Conservation (phyloP, 2,329 filamentous ascomycete species). For the Calonectria pseudoturangicola region DNA sequence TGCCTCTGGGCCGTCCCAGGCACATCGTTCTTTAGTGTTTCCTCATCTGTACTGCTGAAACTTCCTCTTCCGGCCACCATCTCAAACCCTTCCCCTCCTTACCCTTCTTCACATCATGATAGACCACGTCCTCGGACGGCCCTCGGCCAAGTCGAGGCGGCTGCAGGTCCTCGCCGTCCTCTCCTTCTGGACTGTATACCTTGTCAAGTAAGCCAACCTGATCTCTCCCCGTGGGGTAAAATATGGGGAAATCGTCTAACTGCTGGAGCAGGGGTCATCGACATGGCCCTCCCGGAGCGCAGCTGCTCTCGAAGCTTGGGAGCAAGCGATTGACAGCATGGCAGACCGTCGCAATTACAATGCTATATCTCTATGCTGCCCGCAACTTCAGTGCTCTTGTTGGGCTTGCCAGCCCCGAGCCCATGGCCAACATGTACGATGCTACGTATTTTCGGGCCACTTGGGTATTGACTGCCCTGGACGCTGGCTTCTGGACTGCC, state of each 20-base stretch:
- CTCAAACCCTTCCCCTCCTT: slow-evolving; percentile 17
- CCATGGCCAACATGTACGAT: slow-evolving; percentile 94
- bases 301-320: slow-evolving; percentile 82
- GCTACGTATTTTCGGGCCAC: slow-evolving; percentile 95
- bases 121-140: slow-evolving; percentile 94
- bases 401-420: slow-evolving; percentile 93
- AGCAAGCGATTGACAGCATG: slow-evolving; percentile 86
- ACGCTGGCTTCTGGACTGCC: slow-evolving; percentile 98
- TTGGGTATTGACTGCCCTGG: slow-evolving; percentile 95
- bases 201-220: slow-evolving; percentile 76
- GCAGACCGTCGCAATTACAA: slow-evolving; percentile 91
- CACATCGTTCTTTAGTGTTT: slow-evolving; percentile 37
- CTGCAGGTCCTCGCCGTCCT: slow-evolving; percentile 94
- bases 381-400: slow-evolving; percentile 96
- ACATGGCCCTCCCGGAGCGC: slow-evolving; percentile 88
- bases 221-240: slow-evolving; percentile 26
- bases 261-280: slow-evolving; percentile 80
- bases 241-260: slow-evolving; percentile 43
- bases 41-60: slow-evolving; percentile 23
- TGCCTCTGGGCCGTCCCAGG: slow-evolving; percentile 44
- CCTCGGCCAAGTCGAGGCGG: slow-evolving; percentile 92
- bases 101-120: slow-evolving; percentile 65
- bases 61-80: slow-evolving; percentile 24
- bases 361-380: slow-evolving; percentile 92
- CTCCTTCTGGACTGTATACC: slow-evolving; percentile 91